Base-by-base conservation (phyloP, 2,329 filamentous ascomycete species). In the Fusarium acutatum region DNA sequence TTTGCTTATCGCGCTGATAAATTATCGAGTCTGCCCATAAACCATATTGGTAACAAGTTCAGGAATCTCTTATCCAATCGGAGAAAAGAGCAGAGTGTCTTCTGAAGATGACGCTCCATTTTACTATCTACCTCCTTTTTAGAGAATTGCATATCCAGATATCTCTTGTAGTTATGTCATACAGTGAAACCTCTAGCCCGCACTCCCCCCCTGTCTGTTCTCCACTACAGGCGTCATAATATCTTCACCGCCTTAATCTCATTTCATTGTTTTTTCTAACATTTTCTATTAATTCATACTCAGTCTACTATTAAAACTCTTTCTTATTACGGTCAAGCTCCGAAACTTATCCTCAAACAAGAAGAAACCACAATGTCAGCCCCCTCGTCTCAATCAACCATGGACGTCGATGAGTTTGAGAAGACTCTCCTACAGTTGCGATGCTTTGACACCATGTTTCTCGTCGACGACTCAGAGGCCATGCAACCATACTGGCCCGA, bases 371-470 rank as follows among this genome's bases (percentile, higher is more conserved):
- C 18, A 0, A 67, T 67, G 64, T 52, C 64, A 30, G 61, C 37
- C 20, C n/a, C 43, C 20, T 34, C 50, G 20, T 38, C 64, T 34
- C 62, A 65, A 35, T 9, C 61, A 38, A 6, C n/a, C 13, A 65
- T 40, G 32, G 37, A 66, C 22, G 43, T 17, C 7, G 20, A 17
- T 10, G 64, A 67, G 64, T 59, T 43, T n/a, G 64, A 67, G 38
- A 67, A 46, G 28, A 67, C 64, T 8, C 64, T 67, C 15, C 44
- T 67, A 14, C 64, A 67, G 28, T 28, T 67, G 5, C 44, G 64
- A 67, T 67, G 64, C 14, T 67, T 67, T 22, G 64, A 67, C 17
- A 67, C 64, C 22, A 67, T 67, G 64, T 67, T 67, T 34, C 43
- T 67, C 1, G 50, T 67, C 17, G 64, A 67, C 7, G 64, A 67